phyloP scores from a whole-genome alignment of 441 rosid genomes.

The Melastoma candidum region DNA sequence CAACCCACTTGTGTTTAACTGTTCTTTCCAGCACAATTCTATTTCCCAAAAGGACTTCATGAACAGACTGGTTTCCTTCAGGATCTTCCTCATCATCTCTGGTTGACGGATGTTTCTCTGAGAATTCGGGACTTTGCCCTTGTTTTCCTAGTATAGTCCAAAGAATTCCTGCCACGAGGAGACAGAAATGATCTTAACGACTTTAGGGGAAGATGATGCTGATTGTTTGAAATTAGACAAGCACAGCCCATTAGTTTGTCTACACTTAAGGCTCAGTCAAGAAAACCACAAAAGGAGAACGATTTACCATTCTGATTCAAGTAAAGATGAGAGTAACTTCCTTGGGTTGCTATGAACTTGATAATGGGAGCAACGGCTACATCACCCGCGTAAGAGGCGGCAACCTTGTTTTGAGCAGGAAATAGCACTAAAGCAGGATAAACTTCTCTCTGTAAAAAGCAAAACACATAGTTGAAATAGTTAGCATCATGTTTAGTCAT shows the following conservation, averaged over 20 bases:
- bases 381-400: slow-evolving; percentile 60
- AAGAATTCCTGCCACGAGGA: slow-evolving; percentile 36
- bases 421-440: slow-evolving; percentile 77
- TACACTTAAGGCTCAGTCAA: too few species aligned
- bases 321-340: slow-evolving; percentile 49
- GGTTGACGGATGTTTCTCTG: slow-evolving; percentile 18
- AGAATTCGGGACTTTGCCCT: slow-evolving; percentile 21
- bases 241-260: too few species aligned
- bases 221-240: too few species aligned
- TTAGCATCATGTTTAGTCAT: not conserved
- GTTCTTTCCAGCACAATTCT: slow-evolving; percentile 21
- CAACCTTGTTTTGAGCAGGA: slow-evolving; percentile 66
- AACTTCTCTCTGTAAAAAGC: slow-evolving; percentile 59
- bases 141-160: slow-evolving; percentile 28
- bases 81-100: slow-evolving; percentile 17
- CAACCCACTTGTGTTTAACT: slow-evolving; percentile 14
- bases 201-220: too few species aligned
- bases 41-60: slow-evolving; percentile 46
- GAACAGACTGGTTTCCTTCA: slow-evolving; percentile 27
- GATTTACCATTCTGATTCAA: slow-evolving; percentile 39
- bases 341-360: slow-evolving; percentile 59
- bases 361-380: slow-evolving; percentile 56
- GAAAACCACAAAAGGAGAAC: slow-evolving; percentile 1
- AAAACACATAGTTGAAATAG: not conserved
- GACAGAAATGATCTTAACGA: not conserved